Percentiles rank a stretch among this genome's conserved stretches.
Evolutionary conservation across 2,329 filamentous ascomycete genomes (phyloP).

Genomic region (Colletotrichum higginsianum): DNA sequence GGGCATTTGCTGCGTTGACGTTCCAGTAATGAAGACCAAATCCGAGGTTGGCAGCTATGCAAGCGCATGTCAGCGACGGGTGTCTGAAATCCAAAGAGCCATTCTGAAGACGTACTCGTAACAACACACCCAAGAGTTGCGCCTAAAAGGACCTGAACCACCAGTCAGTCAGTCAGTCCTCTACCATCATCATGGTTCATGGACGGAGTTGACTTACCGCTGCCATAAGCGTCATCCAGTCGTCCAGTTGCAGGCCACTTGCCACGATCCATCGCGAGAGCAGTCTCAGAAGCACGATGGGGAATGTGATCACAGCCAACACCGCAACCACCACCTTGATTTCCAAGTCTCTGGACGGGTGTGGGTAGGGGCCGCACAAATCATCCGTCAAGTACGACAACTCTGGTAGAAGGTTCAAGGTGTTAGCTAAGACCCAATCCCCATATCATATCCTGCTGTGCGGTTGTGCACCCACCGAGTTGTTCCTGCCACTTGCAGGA

Average conservation of each 20-base stretch:
- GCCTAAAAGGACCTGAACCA: neutral
- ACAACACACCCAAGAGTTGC: conserved; percentile 21
- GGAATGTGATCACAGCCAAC: conserved; percentile 20
- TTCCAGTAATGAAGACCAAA: conserved; percentile 48
- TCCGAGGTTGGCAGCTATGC: conserved; percentile 21
- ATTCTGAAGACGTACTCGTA: conserved; percentile 5
- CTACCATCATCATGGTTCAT: too few species aligned
- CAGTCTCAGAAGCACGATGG: conserved; percentile 26
- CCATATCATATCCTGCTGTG: accelerated
- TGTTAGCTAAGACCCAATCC: neutral
- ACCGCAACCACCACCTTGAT: conserved; percentile 27
- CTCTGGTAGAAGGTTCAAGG: neutral
- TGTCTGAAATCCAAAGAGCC: accelerated
- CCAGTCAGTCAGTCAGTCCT: neutral
- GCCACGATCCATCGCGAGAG: conserved; percentile 15
- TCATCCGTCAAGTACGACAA: conserved; percentile 17
- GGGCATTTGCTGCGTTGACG: conserved; percentile 36
- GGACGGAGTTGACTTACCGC: conserved; percentile 2
- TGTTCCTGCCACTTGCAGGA: conserved; percentile 30
- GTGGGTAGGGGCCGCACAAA: conserved; percentile 25
- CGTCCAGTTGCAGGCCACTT: conserved; percentile 16
- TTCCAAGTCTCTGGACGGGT: conserved; percentile 11
- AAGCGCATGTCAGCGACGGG: neutral
- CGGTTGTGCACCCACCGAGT: conserved; percentile 1
- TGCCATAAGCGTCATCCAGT: conserved; percentile 29